Base-by-base conservation (phyloP, 768 basidiomycete species). In the Phaeotremella fagi region DNA sequence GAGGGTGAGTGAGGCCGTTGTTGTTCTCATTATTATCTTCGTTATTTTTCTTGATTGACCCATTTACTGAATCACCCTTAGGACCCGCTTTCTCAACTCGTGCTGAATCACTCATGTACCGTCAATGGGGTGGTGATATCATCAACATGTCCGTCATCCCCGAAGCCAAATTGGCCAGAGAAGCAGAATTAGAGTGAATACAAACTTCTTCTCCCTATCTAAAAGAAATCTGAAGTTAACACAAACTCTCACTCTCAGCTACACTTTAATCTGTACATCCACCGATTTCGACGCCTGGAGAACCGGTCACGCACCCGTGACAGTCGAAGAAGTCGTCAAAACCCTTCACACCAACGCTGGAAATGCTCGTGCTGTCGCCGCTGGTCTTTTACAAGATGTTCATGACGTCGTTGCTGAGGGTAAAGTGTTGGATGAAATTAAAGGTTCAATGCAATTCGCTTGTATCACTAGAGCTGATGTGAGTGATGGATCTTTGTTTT, bases 281-380 rank as follows among this genome's bases (percentile, higher is more conserved):
- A 98, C 94, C 2, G 92, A 98, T 77, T 97, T 94, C 73, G 94
- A 98, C 75, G 85, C 90, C 1, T 99, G 92, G 92, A 78, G 92
- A 26, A 83, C 83, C 3, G 80, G 85, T 28, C 81, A 83, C 24
- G 86, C 82, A 11, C 80, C 85, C 3, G 94, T 98, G 50, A 97
- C 94, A 1, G 84, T 89, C 2, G 85, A 87, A 2, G 88, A 95
- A 63, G 90, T 98, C 25, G 80, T 91, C 79, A 86, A 88, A 74
- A 91, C 88, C 1, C 82, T 98, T 33, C 80, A 83, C 45, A 80
- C 81, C 22, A 99, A 99, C 71, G 90, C 91, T 1, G 81, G 84
- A n/a, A 86, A 86, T 11, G 85, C 89, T 15, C 84, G 89, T 46
- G 80, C 82, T 50, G 75, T 78, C 66, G 73, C 76, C 9, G 66